phyloP scores from a whole-genome alignment of 495 filamentous ascomycete species.

The Ramalina peruviana region DNA sequence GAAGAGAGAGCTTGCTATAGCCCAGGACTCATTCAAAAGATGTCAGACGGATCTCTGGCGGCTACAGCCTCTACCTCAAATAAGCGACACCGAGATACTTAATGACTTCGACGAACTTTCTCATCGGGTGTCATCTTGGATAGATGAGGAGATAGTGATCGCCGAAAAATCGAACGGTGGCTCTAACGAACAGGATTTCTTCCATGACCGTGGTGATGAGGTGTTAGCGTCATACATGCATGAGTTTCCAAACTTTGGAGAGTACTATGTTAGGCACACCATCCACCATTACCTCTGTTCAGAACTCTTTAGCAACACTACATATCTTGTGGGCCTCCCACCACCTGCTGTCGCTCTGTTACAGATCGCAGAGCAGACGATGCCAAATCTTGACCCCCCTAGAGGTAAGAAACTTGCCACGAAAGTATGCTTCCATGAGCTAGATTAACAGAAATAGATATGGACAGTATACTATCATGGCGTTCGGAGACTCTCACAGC shows the following conservation, averaged over 20 bases:
- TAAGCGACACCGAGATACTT: conserved; percentile 1
- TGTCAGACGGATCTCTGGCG: conserved; percentile 14
- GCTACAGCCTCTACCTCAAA: conserved; percentile 1
- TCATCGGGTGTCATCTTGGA: conserved; percentile 5
- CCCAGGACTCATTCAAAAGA: not conserved
- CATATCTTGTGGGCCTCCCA: not conserved
- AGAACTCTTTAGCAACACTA: not conserved
- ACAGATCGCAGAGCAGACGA: not conserved
- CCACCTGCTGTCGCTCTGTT: not conserved
- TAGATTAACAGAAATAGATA: not conserved
- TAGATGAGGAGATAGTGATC: not conserved
- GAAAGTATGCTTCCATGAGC: too few species aligned
- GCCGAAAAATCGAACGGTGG: not conserved
- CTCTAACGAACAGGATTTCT: not conserved
- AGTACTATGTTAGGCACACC: not conserved
- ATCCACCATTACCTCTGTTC: conserved; percentile 1
- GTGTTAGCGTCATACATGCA: not conserved
- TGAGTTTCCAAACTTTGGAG: not conserved
- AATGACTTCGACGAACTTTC: not conserved
- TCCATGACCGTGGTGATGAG: not conserved
- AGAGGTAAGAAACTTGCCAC: conserved; percentile 1
- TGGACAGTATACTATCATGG: conserved; percentile 2
- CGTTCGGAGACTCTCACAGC: conserved; percentile 13
- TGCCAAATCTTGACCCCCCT: conserved; percentile 5
- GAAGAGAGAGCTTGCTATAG: not conserved